Evolutionary conservation across 345 rosid genomes (phyloP).

Genomic region (Erodium maritimum): DNA sequence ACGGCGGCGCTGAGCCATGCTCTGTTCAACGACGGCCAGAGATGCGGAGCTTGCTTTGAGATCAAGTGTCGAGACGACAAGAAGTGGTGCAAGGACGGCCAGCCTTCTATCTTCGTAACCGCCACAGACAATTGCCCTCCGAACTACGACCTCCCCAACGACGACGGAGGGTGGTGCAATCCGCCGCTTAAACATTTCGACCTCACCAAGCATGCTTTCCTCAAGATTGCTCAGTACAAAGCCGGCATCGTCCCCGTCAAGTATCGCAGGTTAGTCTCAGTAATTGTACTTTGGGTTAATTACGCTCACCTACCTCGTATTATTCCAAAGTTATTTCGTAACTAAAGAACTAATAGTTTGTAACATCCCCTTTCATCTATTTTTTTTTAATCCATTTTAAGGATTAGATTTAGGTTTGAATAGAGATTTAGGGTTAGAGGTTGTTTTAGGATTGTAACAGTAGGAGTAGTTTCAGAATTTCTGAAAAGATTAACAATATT

Average conservation of each 20-base stretch:
- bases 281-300: too few relatives aligned
- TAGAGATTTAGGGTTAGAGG: too few relatives aligned
- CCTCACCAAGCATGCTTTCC: constrained; percentile 49
- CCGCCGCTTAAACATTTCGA: constrained; percentile 65
- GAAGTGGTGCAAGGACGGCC: constrained; percentile 44
- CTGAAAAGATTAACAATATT: too few relatives aligned
- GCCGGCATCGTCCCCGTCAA: constrained; percentile 53
- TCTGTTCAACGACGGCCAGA: constrained; percentile 33
- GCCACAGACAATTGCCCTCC: constrained; percentile 85
- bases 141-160: constrained; percentile 30
- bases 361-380: too few relatives aligned
- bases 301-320: too few relatives aligned
- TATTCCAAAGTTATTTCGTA: too few relatives aligned
- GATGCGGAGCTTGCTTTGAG: constrained; percentile 47
- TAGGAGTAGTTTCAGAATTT: too few relatives aligned
- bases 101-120: constrained; percentile 41
- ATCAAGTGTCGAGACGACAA: constrained; percentile 25
- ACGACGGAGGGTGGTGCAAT: constrained; percentile 75
- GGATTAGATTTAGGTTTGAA: too few relatives aligned
- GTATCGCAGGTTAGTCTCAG: constrained; percentile 74
- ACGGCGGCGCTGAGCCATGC: constrained; percentile 39
- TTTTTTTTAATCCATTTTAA: too few relatives aligned
- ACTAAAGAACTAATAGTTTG: too few relatives aligned
- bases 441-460: too few relatives aligned
- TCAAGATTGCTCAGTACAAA: constrained; percentile 35